These are phyloP conservation scores for Cinchona pubescens DNA, from an alignment of 257 asterid genomes.

Conservation along the genomic window DNA sequence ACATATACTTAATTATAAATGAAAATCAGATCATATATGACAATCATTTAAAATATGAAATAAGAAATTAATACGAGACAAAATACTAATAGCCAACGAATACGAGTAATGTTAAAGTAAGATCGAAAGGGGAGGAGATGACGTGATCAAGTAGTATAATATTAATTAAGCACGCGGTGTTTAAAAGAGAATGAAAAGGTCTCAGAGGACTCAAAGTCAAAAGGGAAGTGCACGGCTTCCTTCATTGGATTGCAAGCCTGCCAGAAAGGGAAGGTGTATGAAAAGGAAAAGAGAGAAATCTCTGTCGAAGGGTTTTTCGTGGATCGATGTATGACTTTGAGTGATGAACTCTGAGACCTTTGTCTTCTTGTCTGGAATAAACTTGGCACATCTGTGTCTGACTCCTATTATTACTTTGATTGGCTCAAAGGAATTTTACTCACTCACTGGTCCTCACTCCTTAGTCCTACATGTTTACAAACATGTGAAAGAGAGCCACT, in stretches of 20 bases:
- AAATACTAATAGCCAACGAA: too few relatives aligned
- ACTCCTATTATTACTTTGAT: slow-evolving; percentile 12
- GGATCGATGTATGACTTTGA: slow-evolving; percentile 13
- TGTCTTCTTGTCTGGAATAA: slow-evolving; percentile 54
- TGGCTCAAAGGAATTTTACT: neutral
- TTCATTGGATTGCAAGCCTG: slow-evolving; percentile 23
- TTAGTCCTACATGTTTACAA: neutral
- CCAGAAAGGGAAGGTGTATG: slow-evolving; percentile 17
- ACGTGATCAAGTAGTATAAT: neutral
- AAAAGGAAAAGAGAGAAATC: slow-evolving; percentile 15
- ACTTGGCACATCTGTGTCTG: slow-evolving; percentile 33
- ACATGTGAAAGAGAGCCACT: neutral
- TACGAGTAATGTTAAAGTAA: too few relatives aligned
- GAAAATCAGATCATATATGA: too few relatives aligned
- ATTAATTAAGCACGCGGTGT: slow-evolving; percentile 44
- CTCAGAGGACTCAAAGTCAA: neutral
- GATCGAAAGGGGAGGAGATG: neutral
- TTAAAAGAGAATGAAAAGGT: slow-evolving; percentile 7
- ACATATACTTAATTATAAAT: too few relatives aligned
- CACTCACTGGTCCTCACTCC: neutral
- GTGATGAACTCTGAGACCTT: slow-evolving; percentile 34
- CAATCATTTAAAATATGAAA: too few relatives aligned
- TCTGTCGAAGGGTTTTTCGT: slow-evolving; percentile 2
- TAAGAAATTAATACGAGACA: too few relatives aligned
- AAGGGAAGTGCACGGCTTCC: slow-evolving; percentile 14